Evolutionary conservation across 164 flowering plant species (phyloP).

Genomic region (Vitis amurensis): DNA sequence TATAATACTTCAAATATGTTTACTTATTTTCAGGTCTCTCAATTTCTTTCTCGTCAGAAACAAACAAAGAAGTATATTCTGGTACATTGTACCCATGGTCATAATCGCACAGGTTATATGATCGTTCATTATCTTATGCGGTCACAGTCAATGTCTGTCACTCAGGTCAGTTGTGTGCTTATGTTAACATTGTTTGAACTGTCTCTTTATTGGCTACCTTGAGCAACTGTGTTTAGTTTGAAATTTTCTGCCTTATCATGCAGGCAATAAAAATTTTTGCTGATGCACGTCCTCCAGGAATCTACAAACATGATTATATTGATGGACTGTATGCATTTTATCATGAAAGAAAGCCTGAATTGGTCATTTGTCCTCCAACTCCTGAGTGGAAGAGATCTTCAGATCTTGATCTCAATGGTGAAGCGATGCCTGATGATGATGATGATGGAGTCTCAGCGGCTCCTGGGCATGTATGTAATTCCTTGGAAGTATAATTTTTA

Average conservation of each 20-base stretch:
- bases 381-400: conserved; percentile 98
- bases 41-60: conserved; percentile 69
- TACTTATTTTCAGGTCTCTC: conserved; percentile 58
- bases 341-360: conserved; percentile 86
- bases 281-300: conserved; percentile 95
- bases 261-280: conserved; percentile 85
- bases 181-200: not conserved
- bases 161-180: conserved; percentile 52
- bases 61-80: conserved; percentile 73
- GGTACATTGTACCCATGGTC: conserved; percentile 99
- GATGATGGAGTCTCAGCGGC: conserved; percentile 71
- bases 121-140: conserved; percentile 91
- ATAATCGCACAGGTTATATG: conserved; percentile 99
- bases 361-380: conserved; percentile 71
- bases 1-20: not conserved
- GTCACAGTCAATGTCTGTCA: conserved; percentile 58
- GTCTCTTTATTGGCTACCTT: not conserved
- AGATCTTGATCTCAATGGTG: conserved; percentile 96
- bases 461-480: conserved; percentile 52
- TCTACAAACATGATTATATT: conserved; percentile 89
- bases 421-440: conserved; percentile 84
- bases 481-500: not conserved
- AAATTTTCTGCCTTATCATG: conserved; percentile 7
- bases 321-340: conserved; percentile 81
- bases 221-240: not conserved